Evolutionary conservation across 208 protist genomes (phyloP).

Genomic region (Crithidia brevicula): DNA sequence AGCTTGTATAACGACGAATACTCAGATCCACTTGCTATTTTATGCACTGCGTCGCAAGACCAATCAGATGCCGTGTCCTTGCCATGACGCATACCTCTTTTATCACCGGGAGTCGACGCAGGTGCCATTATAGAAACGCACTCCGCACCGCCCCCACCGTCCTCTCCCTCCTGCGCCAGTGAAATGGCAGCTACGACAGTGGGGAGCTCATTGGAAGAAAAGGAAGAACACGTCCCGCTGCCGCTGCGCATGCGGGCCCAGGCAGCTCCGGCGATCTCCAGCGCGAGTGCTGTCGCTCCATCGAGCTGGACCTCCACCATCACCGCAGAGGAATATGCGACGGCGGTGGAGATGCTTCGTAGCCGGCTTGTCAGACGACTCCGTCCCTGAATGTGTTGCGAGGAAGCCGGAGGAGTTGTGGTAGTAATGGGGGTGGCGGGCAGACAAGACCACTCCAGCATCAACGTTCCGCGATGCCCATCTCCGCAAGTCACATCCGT

Average conservation of each 20-base stretch:
- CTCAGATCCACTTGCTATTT: too few species aligned
- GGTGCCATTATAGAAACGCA: too few species aligned
- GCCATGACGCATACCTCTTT: too few species aligned
- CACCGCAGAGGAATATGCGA: neutral
- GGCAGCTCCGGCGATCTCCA: neutral
- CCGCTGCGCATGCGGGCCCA: too few species aligned
- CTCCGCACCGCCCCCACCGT: neutral
- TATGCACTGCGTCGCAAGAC: too few species aligned
- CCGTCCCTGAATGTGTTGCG: too few species aligned
- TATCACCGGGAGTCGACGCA: too few species aligned
- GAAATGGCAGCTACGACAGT: neutral
- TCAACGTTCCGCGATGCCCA: neutral
- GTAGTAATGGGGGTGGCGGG: neutral
- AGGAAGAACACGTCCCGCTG: too few species aligned
- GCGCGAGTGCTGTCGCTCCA: neutral
- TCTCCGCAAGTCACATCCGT: neutral
- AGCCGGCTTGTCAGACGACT: neutral
- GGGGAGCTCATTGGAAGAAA: too few species aligned
- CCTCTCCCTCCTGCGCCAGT: neutral
- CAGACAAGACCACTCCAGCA: constrained; percentile 1
- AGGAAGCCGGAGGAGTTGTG: too few species aligned
- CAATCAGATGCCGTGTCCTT: too few species aligned
- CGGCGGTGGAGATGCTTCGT: neutral
- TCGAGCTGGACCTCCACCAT: neutral
- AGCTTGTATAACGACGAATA: neutral